Conservation (phyloP, 139 green algal species). For the Asterochloris sp. region DNA sequence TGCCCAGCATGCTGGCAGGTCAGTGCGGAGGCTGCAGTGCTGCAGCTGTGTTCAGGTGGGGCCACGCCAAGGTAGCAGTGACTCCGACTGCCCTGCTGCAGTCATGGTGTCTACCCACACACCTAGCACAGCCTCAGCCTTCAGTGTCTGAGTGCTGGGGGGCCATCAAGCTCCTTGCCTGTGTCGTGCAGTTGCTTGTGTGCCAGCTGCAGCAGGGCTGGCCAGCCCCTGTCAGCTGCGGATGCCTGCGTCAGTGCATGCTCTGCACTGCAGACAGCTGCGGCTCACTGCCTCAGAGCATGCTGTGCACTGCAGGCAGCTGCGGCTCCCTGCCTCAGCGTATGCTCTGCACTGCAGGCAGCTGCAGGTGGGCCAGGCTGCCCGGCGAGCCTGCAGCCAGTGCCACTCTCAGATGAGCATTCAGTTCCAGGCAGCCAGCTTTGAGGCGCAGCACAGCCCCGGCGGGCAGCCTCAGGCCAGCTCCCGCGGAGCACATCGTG, state of each 20-base stretch:
- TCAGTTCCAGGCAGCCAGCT: constrained; percentile 11
- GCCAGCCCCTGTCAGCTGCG: too few relatives aligned
- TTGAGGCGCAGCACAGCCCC: not conserved
- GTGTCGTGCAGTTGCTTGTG: too few relatives aligned
- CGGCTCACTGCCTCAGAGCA: not conserved
- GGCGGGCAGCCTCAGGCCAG: not conserved
- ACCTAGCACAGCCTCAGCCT: too few relatives aligned
- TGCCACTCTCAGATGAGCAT: constrained; percentile 20
- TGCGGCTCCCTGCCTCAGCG: not conserved
- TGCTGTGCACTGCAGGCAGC: constrained; percentile 5
- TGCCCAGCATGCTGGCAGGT: constrained; percentile 36
- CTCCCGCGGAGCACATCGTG: not conserved
- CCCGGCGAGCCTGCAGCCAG: constrained; percentile 11
- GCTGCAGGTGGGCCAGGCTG: constrained; percentile 7
- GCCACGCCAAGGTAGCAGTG: too few relatives aligned
- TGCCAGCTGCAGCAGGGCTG: too few relatives aligned
- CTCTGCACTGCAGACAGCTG: constrained; percentile 7
- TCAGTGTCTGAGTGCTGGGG: too few relatives aligned
- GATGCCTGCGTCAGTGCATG: not conserved
- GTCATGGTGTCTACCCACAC: too few relatives aligned
- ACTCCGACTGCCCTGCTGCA: not conserved
- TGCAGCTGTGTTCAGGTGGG: constrained; percentile 31
- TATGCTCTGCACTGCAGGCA: constrained; percentile 7
- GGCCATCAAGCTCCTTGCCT: too few relatives aligned
- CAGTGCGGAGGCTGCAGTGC: constrained; percentile 39